Evolutionary conservation across 2,329 filamentous ascomycete genomes (phyloP).

Genomic region (Chaetomiaceae sp.): DNA sequence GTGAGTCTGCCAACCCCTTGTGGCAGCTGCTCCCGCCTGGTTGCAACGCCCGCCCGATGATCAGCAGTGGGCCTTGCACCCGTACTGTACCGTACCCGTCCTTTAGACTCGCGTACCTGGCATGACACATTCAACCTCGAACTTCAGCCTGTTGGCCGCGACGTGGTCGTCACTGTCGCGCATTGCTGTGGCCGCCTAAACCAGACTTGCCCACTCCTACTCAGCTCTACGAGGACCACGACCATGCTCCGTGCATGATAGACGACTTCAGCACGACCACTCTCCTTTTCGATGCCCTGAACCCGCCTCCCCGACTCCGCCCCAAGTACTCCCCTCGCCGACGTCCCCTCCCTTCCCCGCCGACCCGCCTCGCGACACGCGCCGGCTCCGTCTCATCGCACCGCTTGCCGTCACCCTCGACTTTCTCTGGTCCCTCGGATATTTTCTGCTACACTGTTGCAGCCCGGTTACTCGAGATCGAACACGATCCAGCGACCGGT

Average conservation of each 20-base stretch:
- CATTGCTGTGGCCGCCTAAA: not conserved
- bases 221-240: slow-evolving; percentile 4
- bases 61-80: no score
- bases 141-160: slow-evolving; percentile 8
- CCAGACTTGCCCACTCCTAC: not conserved
- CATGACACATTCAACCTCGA: slow-evolving; percentile 11
- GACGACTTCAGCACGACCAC: slow-evolving; percentile 7
- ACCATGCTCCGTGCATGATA: slow-evolving; percentile 17
- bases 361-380: not conserved
- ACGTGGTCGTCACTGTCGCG: slow-evolving; percentile 6
- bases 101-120: slow-evolving; percentile 7
- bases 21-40: slow-evolving; percentile 16
- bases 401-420: no score
- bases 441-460: no score
- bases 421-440: no score
- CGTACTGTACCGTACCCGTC: not conserved
- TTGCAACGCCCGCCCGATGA: not conserved
- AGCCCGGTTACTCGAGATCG: not conserved
- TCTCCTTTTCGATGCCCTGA: slow-evolving; percentile 19
- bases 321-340: not conserved
- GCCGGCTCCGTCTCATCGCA: not conserved
- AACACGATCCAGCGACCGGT: not conserved
- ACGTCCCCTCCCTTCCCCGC: not conserved
- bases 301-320: slow-evolving; percentile 3
- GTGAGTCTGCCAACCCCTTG: slow-evolving; percentile 6